These are phyloP conservation scores for Yamadazyma akitaensis DNA, from an alignment of 805 yeast genomes.

Conservation along the genomic window DNA sequence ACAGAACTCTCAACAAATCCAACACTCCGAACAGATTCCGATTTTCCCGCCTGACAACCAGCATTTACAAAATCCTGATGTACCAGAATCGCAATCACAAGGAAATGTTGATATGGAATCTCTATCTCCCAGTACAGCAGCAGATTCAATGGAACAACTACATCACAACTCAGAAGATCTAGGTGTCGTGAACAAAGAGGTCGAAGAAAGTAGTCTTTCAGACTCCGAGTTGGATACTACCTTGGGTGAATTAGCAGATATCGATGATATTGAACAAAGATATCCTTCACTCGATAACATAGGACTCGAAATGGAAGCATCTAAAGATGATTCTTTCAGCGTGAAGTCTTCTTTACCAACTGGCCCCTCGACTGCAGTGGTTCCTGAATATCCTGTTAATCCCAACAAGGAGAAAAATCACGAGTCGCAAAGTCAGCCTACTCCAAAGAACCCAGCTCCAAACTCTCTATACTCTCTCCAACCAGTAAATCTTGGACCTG, in stretches of 20 bases:
- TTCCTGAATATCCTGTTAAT: neutral
- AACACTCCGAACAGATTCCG: neutral
- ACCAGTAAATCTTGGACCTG: constrained; percentile 14
- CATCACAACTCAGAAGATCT: neutral
- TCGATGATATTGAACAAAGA: constrained; percentile 47
- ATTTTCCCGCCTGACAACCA: neutral
- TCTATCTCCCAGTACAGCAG: neutral
- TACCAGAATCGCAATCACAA: no score
- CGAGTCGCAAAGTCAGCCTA: neutral
- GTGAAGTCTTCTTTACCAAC: constrained; percentile 3
- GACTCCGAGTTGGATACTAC: constrained; percentile 17
- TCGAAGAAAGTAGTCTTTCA: neutral
- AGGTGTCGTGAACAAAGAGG: neutral
- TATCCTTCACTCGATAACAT: constrained; percentile 48
- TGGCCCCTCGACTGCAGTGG: neutral
- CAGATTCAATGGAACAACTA: neutral
- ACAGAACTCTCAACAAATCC: neutral
- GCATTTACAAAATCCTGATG: neutral
- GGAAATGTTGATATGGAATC: no score
- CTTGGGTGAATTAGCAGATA: constrained; percentile 35
- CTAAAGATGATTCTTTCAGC: constrained; percentile 1
- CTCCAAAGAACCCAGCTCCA: neutral
- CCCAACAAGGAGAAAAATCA: neutral
- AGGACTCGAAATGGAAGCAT: constrained; percentile 5
- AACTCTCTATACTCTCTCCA: constrained; percentile 12